Conservation (phyloP, 305 asterid species). For the Solanum hybrid region DNA sequence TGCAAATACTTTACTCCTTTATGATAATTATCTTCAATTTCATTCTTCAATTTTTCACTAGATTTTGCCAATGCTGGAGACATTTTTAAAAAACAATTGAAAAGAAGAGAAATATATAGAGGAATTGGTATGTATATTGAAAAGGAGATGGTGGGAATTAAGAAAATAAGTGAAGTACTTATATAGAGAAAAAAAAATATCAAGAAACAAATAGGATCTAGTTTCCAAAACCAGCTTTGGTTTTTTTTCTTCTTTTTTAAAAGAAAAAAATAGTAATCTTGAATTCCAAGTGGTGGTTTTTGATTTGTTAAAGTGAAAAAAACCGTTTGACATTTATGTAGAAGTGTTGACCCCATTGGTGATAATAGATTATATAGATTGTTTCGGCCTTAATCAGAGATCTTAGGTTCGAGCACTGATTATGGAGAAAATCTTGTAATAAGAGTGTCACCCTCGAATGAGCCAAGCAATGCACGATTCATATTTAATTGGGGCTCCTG, state of each 20-base stretch:
- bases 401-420: too few relatives aligned
- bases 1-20: constrained; percentile 66
- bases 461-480: too few relatives aligned
- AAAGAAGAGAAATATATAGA: background rate
- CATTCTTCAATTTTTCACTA: background rate
- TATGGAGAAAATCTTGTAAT: too few relatives aligned
- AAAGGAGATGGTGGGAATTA: constrained; percentile 13
- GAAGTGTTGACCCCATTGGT: background rate
- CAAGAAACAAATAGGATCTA: constrained; percentile 5
- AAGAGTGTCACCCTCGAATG: too few relatives aligned
- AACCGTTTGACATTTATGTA: constrained; percentile 36
- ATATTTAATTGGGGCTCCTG: background rate
- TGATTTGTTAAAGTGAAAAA: constrained; percentile 14
- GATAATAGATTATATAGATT: background rate
- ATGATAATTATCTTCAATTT: constrained; percentile 18
- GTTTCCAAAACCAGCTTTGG: constrained; percentile 23
- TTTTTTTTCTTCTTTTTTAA: background rate
- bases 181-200: constrained; percentile 8
- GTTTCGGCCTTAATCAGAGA: too few relatives aligned
- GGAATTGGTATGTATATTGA: background rate
- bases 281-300: constrained; percentile 22
- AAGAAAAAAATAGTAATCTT: background rate
- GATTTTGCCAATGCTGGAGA: constrained; percentile 41
- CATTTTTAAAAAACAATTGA: constrained; percentile 11
- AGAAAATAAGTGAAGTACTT: constrained; percentile 12